Percentiles rank a stretch among this genome's conserved stretches.
Evolutionary conservation across 1,284 basidiomycete species (phyloP).

Genomic region (Anthracocystis panici-leucophaei): DNA sequence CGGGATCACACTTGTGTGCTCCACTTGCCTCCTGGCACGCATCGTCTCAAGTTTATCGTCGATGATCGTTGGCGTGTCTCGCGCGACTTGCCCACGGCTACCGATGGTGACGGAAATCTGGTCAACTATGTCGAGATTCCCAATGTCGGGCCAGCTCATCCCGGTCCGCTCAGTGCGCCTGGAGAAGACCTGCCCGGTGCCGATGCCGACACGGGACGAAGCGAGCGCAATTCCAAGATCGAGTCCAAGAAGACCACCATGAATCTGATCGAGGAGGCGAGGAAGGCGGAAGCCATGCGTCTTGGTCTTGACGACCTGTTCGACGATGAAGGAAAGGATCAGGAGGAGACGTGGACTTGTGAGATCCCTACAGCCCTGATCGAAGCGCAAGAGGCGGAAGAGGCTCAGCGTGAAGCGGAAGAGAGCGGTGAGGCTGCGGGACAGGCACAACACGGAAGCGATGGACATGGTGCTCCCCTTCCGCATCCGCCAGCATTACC

Average conservation of each 20-base stretch:
- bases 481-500: slow-evolving; percentile 78
- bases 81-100: slow-evolving; percentile 85
- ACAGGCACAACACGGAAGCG: slow-evolving; percentile 28
- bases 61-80: slow-evolving; percentile 86
- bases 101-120: slow-evolving; percentile 92
- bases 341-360: slow-evolving; percentile 68
- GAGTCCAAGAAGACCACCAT: slow-evolving; percentile 55
- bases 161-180: slow-evolving; percentile 61
- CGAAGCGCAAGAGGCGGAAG: slow-evolving; percentile 65
- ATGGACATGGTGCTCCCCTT: slow-evolving; percentile 25
- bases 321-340: slow-evolving; percentile 53
- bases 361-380: slow-evolving; percentile 70
- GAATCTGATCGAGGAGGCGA: slow-evolving; percentile 56
- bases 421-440: slow-evolving; percentile 21
- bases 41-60: slow-evolving; percentile 95
- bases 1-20: slow-evolving; percentile 63
- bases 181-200: slow-evolving; percentile 56
- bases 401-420: slow-evolving; percentile 56
- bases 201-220: slow-evolving; percentile 28
- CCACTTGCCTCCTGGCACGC: slow-evolving; percentile 82
- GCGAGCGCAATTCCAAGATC: slow-evolving; percentile 49
- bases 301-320: slow-evolving; percentile 60
- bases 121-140: slow-evolving; percentile 81
- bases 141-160: slow-evolving; percentile 60
- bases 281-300: slow-evolving; percentile 49